A percentile compares a stretch with the other conserved stretches of the same genome.
These are phyloP conservation scores for Agroathelia rolfsii DNA, from an alignment of 1,284 basidiomycete genomes.

Conservation along the genomic window DNA sequence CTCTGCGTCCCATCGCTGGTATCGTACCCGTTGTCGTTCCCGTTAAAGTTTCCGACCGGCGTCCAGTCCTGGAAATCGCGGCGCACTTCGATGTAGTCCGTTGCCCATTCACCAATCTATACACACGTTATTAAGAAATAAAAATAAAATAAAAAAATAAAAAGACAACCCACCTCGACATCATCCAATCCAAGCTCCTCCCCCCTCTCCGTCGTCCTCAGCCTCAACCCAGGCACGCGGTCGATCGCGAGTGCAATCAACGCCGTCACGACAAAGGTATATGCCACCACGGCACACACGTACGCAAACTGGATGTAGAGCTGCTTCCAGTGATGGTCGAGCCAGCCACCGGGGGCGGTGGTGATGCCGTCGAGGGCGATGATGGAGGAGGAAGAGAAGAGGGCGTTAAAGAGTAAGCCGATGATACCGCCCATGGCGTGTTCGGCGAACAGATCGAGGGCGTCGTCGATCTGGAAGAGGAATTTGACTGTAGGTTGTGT, in stretches of 20 bases:
- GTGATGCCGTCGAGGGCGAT: constrained; percentile 70
- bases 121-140: background rate
- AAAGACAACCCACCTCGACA: constrained; percentile 47
- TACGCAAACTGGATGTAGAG: constrained; percentile 70
- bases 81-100: constrained; percentile 70
- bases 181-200: constrained; percentile 88
- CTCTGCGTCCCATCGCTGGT: too few relatives aligned
- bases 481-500: constrained; percentile 60
- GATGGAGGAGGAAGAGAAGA: constrained; percentile 64
- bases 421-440: constrained; percentile 88
- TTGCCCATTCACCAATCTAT: constrained; percentile 70
- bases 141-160: background rate
- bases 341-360: constrained; percentile 59
- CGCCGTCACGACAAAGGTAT: constrained; percentile 63
- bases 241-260: constrained; percentile 63
- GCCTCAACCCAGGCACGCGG: constrained; percentile 65
- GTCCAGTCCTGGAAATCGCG: constrained; percentile 58
- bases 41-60: too few relatives aligned
- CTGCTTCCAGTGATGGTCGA: constrained; percentile 64
- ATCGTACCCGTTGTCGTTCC: too few relatives aligned
- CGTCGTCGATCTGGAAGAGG: constrained; percentile 64
- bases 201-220: constrained; percentile 66
- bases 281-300: constrained; percentile 57
- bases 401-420: constrained; percentile 68
- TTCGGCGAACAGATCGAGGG: constrained; percentile 82